Evolutionary conservation across 1,284 basidiomycete species (phyloP).

Genomic region (Cryptococcus floricola): DNA sequence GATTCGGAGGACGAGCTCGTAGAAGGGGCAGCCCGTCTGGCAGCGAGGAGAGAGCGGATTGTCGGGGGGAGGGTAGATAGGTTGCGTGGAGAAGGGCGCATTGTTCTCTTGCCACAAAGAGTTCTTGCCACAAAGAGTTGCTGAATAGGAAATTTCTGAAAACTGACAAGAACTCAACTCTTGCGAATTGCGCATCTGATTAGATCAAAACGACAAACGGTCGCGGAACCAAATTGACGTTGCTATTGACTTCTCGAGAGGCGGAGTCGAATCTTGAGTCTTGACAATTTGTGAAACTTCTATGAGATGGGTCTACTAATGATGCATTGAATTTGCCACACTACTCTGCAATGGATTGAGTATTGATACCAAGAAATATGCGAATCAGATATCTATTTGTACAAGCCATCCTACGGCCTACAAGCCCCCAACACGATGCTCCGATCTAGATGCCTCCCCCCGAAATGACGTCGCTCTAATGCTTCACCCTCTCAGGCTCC

Average conservation of each 20-base stretch:
- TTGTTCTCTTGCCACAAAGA: background rate
- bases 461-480: background rate
- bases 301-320: background rate
- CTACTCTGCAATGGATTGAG: background rate
- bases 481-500: conserved; percentile 29
- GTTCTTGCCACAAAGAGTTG: no score
- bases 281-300: no score
- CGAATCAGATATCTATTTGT: no score
- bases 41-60: conserved; percentile 11
- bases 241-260: no score
- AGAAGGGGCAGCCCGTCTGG: background rate
- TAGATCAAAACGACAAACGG: no score
- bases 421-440: background rate
- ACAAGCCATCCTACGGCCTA: background rate
- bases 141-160: no score
- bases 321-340: background rate
- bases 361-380: no score
- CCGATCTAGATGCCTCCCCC: no score
- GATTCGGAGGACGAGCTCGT: conserved; percentile 8
- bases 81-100: conserved; percentile 1
- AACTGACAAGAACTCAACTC: no score
- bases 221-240: no score
- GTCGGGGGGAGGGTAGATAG: conserved; percentile 19
- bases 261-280: no score
- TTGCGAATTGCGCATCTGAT: no score